A percentile compares a stretch with the other conserved stretches of the same genome.
Evolutionary conservation across 2,329 filamentous ascomycete species (phyloP).

Genomic region (Diaporthe sp.): DNA sequence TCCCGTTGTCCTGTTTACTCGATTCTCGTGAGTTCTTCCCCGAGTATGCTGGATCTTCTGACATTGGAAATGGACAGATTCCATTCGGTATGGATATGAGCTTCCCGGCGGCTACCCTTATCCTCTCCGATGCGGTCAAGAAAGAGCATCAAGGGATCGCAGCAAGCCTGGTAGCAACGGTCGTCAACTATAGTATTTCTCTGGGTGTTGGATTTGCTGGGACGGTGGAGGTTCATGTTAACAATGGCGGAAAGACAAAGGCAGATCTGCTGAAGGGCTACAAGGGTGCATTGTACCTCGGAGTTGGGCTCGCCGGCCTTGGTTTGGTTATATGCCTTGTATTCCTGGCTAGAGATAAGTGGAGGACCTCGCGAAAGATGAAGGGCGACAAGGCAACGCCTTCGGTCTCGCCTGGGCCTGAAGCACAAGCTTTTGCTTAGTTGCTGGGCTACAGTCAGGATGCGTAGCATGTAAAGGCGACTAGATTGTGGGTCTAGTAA

Average conservation of each 20-base stretch:
- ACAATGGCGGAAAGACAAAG: constrained; percentile 44
- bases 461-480: background rate
- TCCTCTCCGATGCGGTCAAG: constrained; percentile 59
- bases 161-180: constrained; percentile 64
- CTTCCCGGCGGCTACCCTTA: constrained; percentile 65
- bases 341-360: constrained; percentile 40
- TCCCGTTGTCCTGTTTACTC: background rate
- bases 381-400: background rate
- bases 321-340: constrained; percentile 42
- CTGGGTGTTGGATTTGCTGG: constrained; percentile 69
- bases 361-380: background rate
- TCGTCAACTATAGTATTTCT: constrained; percentile 71
- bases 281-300: constrained; percentile 44
- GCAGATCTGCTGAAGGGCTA: constrained; percentile 43
- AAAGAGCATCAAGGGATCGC: constrained; percentile 50
- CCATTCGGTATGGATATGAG: constrained; percentile 69
- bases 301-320: constrained; percentile 43
- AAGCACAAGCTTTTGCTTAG: background rate
- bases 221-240: constrained; percentile 63
- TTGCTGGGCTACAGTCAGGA: background rate
- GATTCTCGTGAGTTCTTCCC: background rate
- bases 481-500: background rate
- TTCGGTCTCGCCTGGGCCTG: background rate
- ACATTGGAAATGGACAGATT: constrained; percentile 44
- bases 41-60: background rate